Base-by-base conservation (phyloP, 495 filamentous ascomycete genomes). In the Talaromyces nanjingensis region DNA sequence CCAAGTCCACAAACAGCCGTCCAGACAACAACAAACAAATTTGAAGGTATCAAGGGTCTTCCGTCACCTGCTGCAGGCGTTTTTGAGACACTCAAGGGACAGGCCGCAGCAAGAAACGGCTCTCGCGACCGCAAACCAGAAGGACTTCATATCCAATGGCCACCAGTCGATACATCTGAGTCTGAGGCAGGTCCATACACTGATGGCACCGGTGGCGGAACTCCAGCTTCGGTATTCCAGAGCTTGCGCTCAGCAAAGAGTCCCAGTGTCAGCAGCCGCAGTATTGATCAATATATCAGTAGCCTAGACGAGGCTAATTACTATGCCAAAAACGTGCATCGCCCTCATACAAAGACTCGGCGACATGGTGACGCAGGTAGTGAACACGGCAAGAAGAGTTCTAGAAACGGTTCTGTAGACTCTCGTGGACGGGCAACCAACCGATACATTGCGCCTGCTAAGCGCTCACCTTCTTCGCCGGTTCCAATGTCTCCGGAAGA, bases 401-500 rank as follows among this genome's bases (percentile, higher is more conserved):
- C 73, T 14, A 81, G 87, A 11, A 87, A 90, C n/a, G 72, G 70
- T 8, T 92, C 90, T 11, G 83, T 85, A 67, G 87, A 88, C 62
- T 85, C 86, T 27, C 86, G 90, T 49, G 90, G 88, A 20, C 82
- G 88, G 42, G 81, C 79, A 58, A 79, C 81, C 8, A 77, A 82
- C 61, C 85, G 87, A 53, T 89, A 89, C 65, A 90, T 91, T 65
- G 89, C 86, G 45, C 88, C 92, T 31, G 89, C 90, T 6, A 96
- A 96, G 70, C 82, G 91, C 5, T 96, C 92, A 6, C 92, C 92
- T 4, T 93, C 91, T 52, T 96, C 92, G 9, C 92, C 92, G 0
- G 85, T 96, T 12, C 90, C 91, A 18, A 96, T 97, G 92, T 93
- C 91, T 1, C 91, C 91, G 0, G 90, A 96, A 67, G 91, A 94